Evolutionary conservation across 352 stramenopile species (phyloP), one percentile per base, ranked within the genome.

Genomic region (Pythium sp.): DNA sequence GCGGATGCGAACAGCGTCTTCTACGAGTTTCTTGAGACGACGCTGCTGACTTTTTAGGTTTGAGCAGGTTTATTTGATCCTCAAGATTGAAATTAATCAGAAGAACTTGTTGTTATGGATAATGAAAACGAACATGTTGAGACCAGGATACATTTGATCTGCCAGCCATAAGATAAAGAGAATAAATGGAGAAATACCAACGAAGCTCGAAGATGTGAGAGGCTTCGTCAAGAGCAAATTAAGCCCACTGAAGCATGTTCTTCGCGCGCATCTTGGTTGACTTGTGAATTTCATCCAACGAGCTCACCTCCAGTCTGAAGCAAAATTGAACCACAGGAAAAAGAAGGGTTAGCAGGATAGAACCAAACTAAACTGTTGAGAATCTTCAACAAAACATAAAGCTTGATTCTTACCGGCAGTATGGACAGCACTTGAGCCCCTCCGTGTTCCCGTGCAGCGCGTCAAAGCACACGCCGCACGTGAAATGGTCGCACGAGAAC

Each of bases 401-500:
- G 11, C 4, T 18, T 18, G 38, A 47, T 14, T 47, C 47, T 59
- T 26, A 85, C 78, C 83, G 73, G 69, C 83, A 91, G 64, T 90
- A 91, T 3, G 83, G 83, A 26, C 83, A 91, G 61, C 78, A 86
- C 58, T 91, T 91, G 54, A 81, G 65, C 2, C 81, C 80, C n/a
- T 75, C 64, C 36, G 72, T 54, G 32, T 82, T 88, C 28, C 69
- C 75, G 9, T 80, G 75, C 49, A 91, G 70, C 22, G 81, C 81
- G 18, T 76, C 70, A 34, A 82, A 86, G 67, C 83, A 91, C 65
- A 85, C 79, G 5, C 62, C 74, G 46, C 83, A 91, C 11, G 78
- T 81, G 51, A 90, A 89, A 56, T 91, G 83, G 66, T 91, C 74
- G 65, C 83, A 90, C 24, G 76, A 67, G 70, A 91, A 91, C 18